A percentile compares a stretch with the other conserved stretches of the same genome.
Evolutionary conservation across 2,329 filamentous ascomycete genomes (phyloP).

Genomic region (Lachnellula subtilissima): DNA sequence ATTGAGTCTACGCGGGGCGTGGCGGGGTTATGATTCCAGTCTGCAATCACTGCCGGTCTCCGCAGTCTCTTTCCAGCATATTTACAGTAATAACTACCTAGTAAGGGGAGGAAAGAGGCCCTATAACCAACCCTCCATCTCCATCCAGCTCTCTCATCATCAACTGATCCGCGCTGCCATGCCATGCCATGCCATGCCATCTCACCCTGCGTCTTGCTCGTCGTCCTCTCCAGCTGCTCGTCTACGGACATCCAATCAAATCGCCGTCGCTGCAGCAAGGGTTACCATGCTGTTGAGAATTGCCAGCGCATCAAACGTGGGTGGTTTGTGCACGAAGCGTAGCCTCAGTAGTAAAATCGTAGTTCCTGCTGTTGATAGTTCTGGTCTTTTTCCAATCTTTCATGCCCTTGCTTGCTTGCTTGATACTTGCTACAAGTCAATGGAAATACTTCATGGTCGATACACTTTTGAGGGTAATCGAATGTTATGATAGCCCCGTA

Average conservation of each 20-base stretch:
- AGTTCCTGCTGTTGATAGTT: not conserved
- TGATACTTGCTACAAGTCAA: not conserved
- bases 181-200: not conserved
- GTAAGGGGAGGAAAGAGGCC: not conserved
- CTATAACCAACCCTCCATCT: not conserved
- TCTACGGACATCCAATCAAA: not conserved
- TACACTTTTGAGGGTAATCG: no score
- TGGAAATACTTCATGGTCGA: no score
- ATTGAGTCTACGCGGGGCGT: no score
- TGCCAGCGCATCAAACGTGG: slow-evolving; percentile 29
- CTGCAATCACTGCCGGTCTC: no score
- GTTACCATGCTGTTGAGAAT: slow-evolving; percentile 15
- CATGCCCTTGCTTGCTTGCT: not conserved
- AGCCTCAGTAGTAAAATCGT: slow-evolving; percentile 13
- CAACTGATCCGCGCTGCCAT: slow-evolving; percentile 7
- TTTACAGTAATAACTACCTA: no score
- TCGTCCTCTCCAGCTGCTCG: not conserved
- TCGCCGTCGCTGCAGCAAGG: slow-evolving; percentile 5
- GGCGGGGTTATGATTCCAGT: no score
- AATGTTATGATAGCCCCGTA: no score
- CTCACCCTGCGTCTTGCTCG: not conserved
- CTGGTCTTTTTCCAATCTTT: slow-evolving; percentile 5
- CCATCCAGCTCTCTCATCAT: slow-evolving; percentile 1
- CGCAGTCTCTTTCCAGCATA: no score
- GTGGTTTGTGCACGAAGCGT: slow-evolving; percentile 26